phyloP scores from a whole-genome alignment of 2,329 filamentous ascomycete species.

The Sphaerostilbella broomeana region DNA sequence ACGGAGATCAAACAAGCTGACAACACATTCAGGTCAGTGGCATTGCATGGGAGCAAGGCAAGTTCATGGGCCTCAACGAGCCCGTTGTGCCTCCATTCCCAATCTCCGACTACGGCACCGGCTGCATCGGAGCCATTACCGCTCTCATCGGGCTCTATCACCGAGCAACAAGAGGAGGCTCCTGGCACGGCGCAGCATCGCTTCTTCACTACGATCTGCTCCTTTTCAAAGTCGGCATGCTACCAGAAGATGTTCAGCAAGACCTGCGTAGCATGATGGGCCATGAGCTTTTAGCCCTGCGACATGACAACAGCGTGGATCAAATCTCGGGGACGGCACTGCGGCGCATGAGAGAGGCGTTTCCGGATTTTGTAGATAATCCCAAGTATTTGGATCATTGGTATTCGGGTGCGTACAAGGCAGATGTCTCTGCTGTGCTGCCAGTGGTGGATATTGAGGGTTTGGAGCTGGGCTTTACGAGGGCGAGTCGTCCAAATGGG shows the following conservation, averaged over 20 bases:
- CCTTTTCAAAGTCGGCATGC: constrained; percentile 53
- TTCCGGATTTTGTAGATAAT: constrained; percentile 48
- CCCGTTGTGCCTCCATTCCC: constrained; percentile 61
- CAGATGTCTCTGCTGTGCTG: constrained; percentile 34
- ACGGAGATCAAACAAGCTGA: background rate
- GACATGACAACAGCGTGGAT: constrained; percentile 58
- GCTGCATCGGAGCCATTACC: constrained; percentile 63
- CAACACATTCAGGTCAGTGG: constrained; percentile 40
- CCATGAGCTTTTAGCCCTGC: constrained; percentile 47
- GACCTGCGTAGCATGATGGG: constrained; percentile 43
- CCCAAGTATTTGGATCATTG: constrained; percentile 43
- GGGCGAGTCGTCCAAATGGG: constrained; percentile 43
- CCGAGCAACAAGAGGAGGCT: constrained; percentile 56
- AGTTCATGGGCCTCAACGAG: constrained; percentile 53
- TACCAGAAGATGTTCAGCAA: constrained; percentile 46
- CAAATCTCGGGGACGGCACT: constrained; percentile 56
- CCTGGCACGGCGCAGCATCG: constrained; percentile 58
- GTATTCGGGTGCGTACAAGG: constrained; percentile 37
- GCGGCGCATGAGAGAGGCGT: constrained; percentile 44
- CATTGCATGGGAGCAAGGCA: constrained; percentile 56
- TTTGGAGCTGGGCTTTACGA: constrained; percentile 37
- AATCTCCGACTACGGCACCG: constrained; percentile 62
- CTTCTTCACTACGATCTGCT: constrained; percentile 64
- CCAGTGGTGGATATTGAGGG: constrained; percentile 40
- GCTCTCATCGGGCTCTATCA: constrained; percentile 58